These are phyloP conservation scores for Talaromyces sp. DNA, from an alignment of 2,329 filamentous ascomycete genomes.

Conservation along the genomic window DNA sequence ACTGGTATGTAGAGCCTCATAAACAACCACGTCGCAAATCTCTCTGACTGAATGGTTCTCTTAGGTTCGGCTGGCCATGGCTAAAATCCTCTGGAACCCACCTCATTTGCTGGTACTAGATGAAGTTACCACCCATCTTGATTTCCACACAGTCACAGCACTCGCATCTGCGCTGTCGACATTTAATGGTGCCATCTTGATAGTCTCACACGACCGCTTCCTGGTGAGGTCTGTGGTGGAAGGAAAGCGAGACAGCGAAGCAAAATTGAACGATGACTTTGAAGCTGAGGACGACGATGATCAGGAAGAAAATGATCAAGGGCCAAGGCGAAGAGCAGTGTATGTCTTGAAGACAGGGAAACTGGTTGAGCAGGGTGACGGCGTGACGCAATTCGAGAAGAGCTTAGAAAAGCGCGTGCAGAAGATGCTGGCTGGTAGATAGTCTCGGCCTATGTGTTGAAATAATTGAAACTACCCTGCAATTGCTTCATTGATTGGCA, in stretches of 20 bases:
- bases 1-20: slow-evolving; percentile 49
- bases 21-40: neutral
- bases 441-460: neutral
- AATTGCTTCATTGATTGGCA: neutral
- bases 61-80: slow-evolving; percentile 57
- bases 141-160: slow-evolving; percentile 73
- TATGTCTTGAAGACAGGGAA: slow-evolving; percentile 57
- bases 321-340: slow-evolving; percentile 48
- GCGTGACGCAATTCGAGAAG: slow-evolving; percentile 62
- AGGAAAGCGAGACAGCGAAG: slow-evolving; percentile 45
- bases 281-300: slow-evolving; percentile 44
- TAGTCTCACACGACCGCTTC: slow-evolving; percentile 80
- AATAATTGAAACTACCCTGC: neutral
- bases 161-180: slow-evolving; percentile 60
- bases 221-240: slow-evolving; percentile 71
- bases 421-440: slow-evolving; percentile 31
- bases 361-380: slow-evolving; percentile 52
- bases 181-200: slow-evolving; percentile 69
- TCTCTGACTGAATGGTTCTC: slow-evolving; percentile 1
- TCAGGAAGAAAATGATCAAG: slow-evolving; percentile 26
- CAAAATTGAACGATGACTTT: slow-evolving; percentile 38
- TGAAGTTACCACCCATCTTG: slow-evolving; percentile 79
- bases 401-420: slow-evolving; percentile 56
- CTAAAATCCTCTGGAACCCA: slow-evolving; percentile 60
- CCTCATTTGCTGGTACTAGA: slow-evolving; percentile 73